Base-by-base conservation (phyloP, 495 filamentous ascomycete species). In the Geoglossum glabrum region DNA sequence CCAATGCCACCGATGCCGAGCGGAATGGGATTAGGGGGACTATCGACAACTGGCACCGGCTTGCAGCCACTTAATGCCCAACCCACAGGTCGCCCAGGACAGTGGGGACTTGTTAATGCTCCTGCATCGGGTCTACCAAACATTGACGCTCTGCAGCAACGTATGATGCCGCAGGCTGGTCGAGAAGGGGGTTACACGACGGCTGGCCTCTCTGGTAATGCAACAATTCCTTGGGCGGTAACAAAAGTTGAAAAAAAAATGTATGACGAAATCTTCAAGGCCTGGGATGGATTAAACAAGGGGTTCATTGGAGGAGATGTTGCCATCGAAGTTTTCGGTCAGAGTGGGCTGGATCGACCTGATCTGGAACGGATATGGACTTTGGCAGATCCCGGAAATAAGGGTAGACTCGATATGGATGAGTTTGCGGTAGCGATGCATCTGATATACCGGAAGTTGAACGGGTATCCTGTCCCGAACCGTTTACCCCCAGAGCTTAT, bases 381-480 rank as follows among this genome's bases (percentile, higher is more conserved):
- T 27, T 72, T 99, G 27, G 86, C 90, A 7, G 93, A 99, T 67
- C 82, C 92, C 27, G 79, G 86, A 56, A 95, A 99, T 69, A 88
- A 86, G 64, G 93, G 93, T 13, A 81, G 88, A 59, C 78, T 99
- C 4, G 89, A 99, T 61, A 83, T 97, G 70, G 93, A 99, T 68
- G 93, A 99, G 65, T 99, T 99, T 67, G 90, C 93, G 19, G 90
- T 99, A 40, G 90, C 87, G 7, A 99, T 99, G 92, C 93, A 99
- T 76, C 72, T 99, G 68, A 97, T 99, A 57, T 99, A 97, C 66
- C 80, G 93, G 61, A 94, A 90, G 66, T 76, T 97, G 27, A 97
- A 97, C 61, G 89, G 89, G 28, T 95, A 99, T 64, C 89, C 92
- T 1, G 77, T 96, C 49, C 93, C 93, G n/a, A 84, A 80, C 63